Evolutionary conservation across 2,329 filamentous ascomycete genomes (phyloP), one percentile per base, ranked within the genome.

Genomic region (Fusarium temperatum): DNA sequence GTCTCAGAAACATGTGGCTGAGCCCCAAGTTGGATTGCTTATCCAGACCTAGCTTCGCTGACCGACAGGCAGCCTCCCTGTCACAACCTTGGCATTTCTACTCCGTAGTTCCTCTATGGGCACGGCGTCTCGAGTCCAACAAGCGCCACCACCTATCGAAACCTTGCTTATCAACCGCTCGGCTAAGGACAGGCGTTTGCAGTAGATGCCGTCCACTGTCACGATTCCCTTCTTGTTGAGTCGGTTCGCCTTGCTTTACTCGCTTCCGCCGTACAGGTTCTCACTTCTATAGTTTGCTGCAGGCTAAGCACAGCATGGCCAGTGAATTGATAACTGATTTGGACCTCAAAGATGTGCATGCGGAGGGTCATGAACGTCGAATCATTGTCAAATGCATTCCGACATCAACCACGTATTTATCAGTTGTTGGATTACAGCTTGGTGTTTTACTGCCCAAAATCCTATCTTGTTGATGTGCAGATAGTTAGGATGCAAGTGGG

Each of bases 121-220:
- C 36, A 63, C 66, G 54, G 58, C 61, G 65, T 58, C 64, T 66
- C 66, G 58, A 70, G 67, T 65, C 63, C 54, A 71, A 64, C 64
- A 78, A 77, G 76, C 76, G 68, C 76, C 70, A 68, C 60, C 64
- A 47, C 50, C 67, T 62, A 51, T 61, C 53, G 61, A 72, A 58
- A 63, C 50, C 38, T 57, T 66, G 61, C 44, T 38, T 26, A 48
- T 61, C 72, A 70, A 71, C 72, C 68, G 63, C 75, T 77, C 72
- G 76, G 70, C 68, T 76, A 77, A 50, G 24, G 36, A 38, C 53
- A 73, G 35, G 66, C 42, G 66, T 64, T 71, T 70, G 62, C 51
- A 64, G 51, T 51, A 69, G 53, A 55, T 62, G 60, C 48, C 63
- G 54, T 62, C 63, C 67, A 63, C 60, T 35, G n/a, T 58, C 68